phyloP scores from a whole-genome alignment of 352 stramenopile genomes.

The Thraustochytrium sp. region DNA sequence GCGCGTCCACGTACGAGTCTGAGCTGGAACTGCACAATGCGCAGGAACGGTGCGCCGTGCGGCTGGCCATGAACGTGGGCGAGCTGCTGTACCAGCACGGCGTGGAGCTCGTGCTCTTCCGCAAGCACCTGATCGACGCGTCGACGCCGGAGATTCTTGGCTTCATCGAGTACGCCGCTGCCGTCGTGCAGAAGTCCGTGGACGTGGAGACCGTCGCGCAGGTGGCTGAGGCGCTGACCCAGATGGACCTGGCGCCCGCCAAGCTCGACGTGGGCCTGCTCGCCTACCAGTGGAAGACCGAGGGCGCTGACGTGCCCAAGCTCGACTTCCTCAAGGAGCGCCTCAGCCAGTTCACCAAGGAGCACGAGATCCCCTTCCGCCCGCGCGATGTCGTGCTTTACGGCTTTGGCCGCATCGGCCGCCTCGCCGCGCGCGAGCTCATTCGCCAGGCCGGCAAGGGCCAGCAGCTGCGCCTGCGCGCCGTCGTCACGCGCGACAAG shows the following conservation, averaged over 20 bases:
- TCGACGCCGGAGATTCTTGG: neutral
- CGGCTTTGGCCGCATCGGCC: constrained; percentile 73
- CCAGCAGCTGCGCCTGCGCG: constrained; percentile 76
- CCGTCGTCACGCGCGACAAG: constrained; percentile 74
- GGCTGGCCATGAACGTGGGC: constrained; percentile 2
- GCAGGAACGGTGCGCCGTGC: neutral
- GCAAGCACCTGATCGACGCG: constrained; percentile 21
- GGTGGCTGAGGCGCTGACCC: neutral
- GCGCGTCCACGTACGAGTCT: neutral
- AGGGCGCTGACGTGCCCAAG: neutral
- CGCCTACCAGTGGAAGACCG: constrained; percentile 14
- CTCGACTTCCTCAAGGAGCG: neutral
- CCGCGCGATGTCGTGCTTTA: constrained; percentile 75
- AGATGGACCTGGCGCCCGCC: constrained; percentile 15
- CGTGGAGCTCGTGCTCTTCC: constrained; percentile 33
- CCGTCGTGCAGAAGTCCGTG: neutral
- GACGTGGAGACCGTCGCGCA: neutral
- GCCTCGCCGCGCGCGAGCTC: constrained; percentile 66
- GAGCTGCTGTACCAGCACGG: constrained; percentile 26
- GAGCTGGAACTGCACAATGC: neutral
- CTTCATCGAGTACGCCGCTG: constrained; percentile 11
- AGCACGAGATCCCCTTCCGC: constrained; percentile 55
- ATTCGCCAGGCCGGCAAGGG: constrained; percentile 75
- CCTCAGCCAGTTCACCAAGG: constrained; percentile 7
- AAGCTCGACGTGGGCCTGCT: constrained; percentile 27